A percentile compares a stretch with the other conserved stretches of the same genome.
These are phyloP conservation scores for Pyrenula massariospora DNA, from an alignment of 495 filamentous ascomycete genomes.

Conservation along the genomic window DNA sequence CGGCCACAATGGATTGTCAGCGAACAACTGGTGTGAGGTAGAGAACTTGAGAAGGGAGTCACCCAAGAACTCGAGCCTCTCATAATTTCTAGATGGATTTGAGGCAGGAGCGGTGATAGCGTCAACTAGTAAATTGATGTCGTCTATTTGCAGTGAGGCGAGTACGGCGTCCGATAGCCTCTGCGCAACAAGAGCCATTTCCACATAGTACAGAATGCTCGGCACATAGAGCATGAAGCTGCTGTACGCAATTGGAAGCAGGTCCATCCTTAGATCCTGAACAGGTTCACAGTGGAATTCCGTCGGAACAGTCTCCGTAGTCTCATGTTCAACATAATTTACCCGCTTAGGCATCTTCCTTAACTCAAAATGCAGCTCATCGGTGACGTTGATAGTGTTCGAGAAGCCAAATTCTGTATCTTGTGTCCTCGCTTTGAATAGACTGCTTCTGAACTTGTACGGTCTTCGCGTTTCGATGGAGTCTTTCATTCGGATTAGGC, in stretches of 20 bases:
- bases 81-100: slow-evolving; percentile 55
- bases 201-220: slow-evolving; percentile 58
- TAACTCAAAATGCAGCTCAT: slow-evolving; percentile 36
- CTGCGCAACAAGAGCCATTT: slow-evolving; percentile 49
- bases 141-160: slow-evolving; percentile 35
- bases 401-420: neutral
- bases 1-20: slow-evolving; percentile 55
- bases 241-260: slow-evolving; percentile 45
- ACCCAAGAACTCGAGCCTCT: slow-evolving; percentile 81
- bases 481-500: neutral
- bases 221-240: slow-evolving; percentile 65
- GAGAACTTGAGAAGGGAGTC: slow-evolving; percentile 77
- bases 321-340: slow-evolving; percentile 46
- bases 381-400: slow-evolving; percentile 2
- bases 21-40: slow-evolving; percentile 54
- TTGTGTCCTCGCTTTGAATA: neutral
- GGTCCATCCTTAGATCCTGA: slow-evolving; percentile 33
- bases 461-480: neutral
- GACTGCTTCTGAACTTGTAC: neutral
- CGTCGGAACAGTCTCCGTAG: slow-evolving; percentile 5
- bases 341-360: slow-evolving; percentile 39
- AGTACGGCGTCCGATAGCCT: slow-evolving; percentile 52
- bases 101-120: slow-evolving; percentile 62
- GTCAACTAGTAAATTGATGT: slow-evolving; percentile 49
- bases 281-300: slow-evolving; percentile 10